phyloP scores from a whole-genome alignment of 2,329 filamentous ascomycete species.

The Aureobasidium sp. region DNA sequence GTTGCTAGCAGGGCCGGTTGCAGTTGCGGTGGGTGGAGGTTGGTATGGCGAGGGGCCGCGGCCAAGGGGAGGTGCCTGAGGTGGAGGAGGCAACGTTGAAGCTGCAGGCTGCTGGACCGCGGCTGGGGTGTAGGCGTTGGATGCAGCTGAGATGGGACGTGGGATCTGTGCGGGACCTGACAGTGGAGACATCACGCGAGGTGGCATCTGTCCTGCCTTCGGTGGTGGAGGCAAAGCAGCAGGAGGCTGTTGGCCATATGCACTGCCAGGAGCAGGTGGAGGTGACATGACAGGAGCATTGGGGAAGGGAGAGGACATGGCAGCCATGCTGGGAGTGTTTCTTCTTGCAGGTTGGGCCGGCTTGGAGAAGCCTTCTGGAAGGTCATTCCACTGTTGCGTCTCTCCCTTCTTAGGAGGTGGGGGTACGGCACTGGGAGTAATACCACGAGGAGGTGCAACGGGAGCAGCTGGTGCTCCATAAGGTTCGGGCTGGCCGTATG shows the following conservation, averaged over 20 bases:
- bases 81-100: constrained; percentile 37
- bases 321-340: constrained; percentile 61
- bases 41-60: constrained; percentile 83
- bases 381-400: constrained; percentile 87
- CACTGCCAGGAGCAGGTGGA: constrained; percentile 46
- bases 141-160: constrained; percentile 45
- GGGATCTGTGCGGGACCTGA: constrained; percentile 47
- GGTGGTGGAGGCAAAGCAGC: constrained; percentile 77
- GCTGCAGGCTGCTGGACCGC: constrained; percentile 28
- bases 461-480: constrained; percentile 30
- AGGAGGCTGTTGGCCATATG: constrained; percentile 54
- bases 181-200: constrained; percentile 61
- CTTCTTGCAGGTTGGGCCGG: constrained; percentile 58
- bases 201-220: constrained; percentile 64
- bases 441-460: constrained; percentile 56
- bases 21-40: constrained; percentile 54
- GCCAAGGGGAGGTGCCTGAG: constrained; percentile 52
- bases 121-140: constrained; percentile 57
- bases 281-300: constrained; percentile 51
- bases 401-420: constrained; percentile 65
- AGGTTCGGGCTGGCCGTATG: constrained; percentile 15
- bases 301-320: constrained; percentile 70
- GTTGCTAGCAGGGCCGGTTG: constrained; percentile 59
- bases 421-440: constrained; percentile 52
- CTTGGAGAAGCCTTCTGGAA: constrained; percentile 72